Percentiles rank a stretch among this genome's conserved stretches.
phyloP scores from a whole-genome alignment of 179 eudicot species.

The Sideroxylon spinosum region DNA sequence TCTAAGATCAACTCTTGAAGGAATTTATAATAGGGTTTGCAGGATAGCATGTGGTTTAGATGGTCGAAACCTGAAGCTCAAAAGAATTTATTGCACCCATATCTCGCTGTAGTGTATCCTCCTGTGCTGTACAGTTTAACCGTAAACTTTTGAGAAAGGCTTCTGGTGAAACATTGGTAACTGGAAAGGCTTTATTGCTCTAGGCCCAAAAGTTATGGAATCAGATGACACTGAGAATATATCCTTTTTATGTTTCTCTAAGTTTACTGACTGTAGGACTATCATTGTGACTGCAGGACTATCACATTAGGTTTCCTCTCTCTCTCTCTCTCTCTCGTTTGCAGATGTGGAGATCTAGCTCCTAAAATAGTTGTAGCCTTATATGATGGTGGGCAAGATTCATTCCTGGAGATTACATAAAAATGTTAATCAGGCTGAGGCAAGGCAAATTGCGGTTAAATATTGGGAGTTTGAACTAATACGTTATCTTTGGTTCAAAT shows the following conservation, averaged over 20 bases:
- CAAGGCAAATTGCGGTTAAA: background rate
- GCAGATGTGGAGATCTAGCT: background rate
- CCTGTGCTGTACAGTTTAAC: background rate
- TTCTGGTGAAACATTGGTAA: background rate
- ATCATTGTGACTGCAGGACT: background rate
- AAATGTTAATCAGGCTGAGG: background rate
- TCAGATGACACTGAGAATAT: background rate
- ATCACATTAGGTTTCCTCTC: background rate
- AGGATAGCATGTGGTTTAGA: no score
- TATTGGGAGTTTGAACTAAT: constrained; percentile 4
- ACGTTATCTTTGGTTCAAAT: background rate
- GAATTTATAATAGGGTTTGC: no score
- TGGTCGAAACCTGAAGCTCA: no score
- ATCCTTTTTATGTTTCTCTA: background rate
- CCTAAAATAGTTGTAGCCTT: background rate
- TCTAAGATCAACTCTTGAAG: no score
- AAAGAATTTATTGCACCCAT: no score
- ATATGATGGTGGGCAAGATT: background rate
- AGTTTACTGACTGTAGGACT: background rate
- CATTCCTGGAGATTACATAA: background rate
- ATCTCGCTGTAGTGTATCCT: background rate
- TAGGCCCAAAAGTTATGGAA: background rate
- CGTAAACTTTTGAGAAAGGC: background rate
- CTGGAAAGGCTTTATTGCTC: background rate
- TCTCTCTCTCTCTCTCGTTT: background rate